A percentile compares a stretch with the other conserved stretches of the same genome.
Conservation (phyloP, 2,329 filamentous ascomycete species). For the Intubia oerlemansii region DNA sequence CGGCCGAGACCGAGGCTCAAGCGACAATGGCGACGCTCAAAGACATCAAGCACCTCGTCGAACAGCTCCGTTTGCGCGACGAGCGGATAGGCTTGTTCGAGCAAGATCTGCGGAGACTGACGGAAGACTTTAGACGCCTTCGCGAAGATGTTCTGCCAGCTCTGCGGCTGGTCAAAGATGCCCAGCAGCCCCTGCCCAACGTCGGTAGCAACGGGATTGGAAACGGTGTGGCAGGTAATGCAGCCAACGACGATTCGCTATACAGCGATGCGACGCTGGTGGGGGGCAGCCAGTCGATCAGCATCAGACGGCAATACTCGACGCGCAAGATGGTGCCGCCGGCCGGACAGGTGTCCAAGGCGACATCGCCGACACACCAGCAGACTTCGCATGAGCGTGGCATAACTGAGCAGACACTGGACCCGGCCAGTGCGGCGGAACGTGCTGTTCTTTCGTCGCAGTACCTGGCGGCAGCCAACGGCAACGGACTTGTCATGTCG, state of each 20-base stretch:
- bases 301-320: slow-evolving; percentile 50
- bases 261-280: slow-evolving; percentile 23
- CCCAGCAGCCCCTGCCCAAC: slow-evolving; percentile 64
- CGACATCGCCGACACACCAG: slow-evolving; percentile 50
- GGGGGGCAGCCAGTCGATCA: slow-evolving; percentile 23
- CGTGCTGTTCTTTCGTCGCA: slow-evolving; percentile 45
- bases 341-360: slow-evolving; percentile 50
- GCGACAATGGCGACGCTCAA: slow-evolving; percentile 79
- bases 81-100: slow-evolving; percentile 74
- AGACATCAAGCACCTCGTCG: slow-evolving; percentile 78
- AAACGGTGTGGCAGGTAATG: too few relatives aligned
- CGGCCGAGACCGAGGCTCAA: slow-evolving; percentile 71
- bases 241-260: slow-evolving; percentile 13
- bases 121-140: slow-evolving; percentile 72
- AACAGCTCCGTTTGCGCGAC: slow-evolving; percentile 74
- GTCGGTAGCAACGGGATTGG: too few relatives aligned
- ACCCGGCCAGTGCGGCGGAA: slow-evolving; percentile 47
- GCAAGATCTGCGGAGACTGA: slow-evolving; percentile 60
- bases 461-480: slow-evolving; percentile 50
- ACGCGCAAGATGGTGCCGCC: slow-evolving; percentile 45
- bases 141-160: slow-evolving; percentile 84
- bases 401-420: slow-evolving; percentile 41
- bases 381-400: slow-evolving; percentile 47
- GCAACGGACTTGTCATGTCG: slow-evolving; percentile 29
- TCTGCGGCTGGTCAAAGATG: slow-evolving; percentile 77